A percentile compares a stretch with the other conserved stretches of the same genome.
These are phyloP conservation scores for Xylariaceae sp. DNA, from an alignment of 2,329 filamentous ascomycete genomes.

Conservation along the genomic window DNA sequence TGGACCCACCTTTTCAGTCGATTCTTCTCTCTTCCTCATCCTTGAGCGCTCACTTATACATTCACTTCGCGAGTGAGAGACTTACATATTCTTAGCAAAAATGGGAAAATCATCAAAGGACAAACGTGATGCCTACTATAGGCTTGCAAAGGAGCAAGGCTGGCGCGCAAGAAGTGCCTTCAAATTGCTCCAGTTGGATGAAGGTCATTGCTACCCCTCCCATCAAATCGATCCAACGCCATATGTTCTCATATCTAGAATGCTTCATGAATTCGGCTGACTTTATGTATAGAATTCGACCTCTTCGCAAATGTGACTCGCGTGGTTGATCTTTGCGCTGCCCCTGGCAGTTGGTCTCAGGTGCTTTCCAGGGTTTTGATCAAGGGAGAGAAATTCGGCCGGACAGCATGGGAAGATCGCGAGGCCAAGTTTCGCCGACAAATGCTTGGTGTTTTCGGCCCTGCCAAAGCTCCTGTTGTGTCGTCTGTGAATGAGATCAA, in stretches of 20 bases:
- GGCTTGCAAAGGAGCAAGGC: conserved; percentile 96
- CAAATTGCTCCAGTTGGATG: conserved; percentile 93
- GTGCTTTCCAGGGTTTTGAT: conserved; percentile 90
- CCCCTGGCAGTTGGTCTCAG: conserved; percentile 95
- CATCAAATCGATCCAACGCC: conserved; percentile 3
- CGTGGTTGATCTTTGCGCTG: conserved; percentile 93
- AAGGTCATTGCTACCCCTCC: conserved; percentile 41
- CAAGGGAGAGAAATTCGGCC: conserved; percentile 85
- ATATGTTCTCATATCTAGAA: background rate
- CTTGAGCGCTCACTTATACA: background rate
- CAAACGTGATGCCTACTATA: conserved; percentile 96
- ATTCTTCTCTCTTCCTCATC: background rate
- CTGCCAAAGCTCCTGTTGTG: conserved; percentile 25
- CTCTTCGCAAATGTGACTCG: conserved; percentile 85
- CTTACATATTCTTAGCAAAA: background rate
- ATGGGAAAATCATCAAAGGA: conserved; percentile 99
- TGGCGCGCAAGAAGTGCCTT: conserved; percentile 96
- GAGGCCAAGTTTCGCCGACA: conserved; percentile 61
- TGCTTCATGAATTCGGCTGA: conserved; percentile 8
- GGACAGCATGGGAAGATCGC: conserved; percentile 80
- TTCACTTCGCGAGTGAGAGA: background rate
- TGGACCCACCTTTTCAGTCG: background rate
- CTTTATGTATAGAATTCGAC: conserved; percentile 65
- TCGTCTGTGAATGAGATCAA: conserved; percentile 19
- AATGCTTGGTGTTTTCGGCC: conserved; percentile 50